Conservation (phyloP, 2,329 filamentous ascomycete species). For the Colletotrichum trifolii region DNA sequence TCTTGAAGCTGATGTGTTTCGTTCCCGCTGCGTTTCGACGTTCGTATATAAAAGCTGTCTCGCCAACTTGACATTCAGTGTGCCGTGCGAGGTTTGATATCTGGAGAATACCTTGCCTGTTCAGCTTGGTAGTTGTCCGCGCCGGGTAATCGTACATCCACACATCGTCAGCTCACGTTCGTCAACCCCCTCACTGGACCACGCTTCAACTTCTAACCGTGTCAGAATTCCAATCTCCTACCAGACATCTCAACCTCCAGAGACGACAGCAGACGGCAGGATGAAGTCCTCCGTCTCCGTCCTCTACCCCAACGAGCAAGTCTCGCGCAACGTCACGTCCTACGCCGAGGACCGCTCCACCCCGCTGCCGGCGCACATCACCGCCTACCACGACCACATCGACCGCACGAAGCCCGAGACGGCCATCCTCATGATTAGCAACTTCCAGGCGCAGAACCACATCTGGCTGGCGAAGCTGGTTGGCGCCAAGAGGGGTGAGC, state of each 20-base stretch:
- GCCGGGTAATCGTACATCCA: too few species aligned
- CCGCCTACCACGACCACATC: constrained; percentile 52
- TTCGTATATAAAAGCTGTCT: too few species aligned
- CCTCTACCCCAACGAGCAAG: constrained; percentile 55
- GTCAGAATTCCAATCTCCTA: too few species aligned
- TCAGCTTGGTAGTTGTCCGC: too few species aligned
- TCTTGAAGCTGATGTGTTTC: too few species aligned
- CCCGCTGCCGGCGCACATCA: constrained; percentile 53
- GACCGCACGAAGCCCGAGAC: constrained; percentile 38
- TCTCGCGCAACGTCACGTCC: constrained; percentile 53
- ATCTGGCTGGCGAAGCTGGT: constrained; percentile 53
- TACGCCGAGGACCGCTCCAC: constrained; percentile 57
- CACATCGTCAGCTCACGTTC: too few species aligned
- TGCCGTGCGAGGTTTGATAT: too few species aligned
- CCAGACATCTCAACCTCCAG: not conserved
- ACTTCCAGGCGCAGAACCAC: constrained; percentile 54
- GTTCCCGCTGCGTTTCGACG: too few species aligned
- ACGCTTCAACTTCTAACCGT: too few species aligned
- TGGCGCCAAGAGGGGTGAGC: constrained; percentile 53
- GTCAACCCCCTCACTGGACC: too few species aligned
- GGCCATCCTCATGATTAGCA: constrained; percentile 53
- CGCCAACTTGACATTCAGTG: too few species aligned
- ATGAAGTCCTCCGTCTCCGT: constrained; percentile 54
- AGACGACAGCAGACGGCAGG: constrained; percentile 22
- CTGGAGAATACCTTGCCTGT: too few species aligned